Conservation (phyloP, 176 grass and related monocot genomes). For the Zea luxurians region DNA sequence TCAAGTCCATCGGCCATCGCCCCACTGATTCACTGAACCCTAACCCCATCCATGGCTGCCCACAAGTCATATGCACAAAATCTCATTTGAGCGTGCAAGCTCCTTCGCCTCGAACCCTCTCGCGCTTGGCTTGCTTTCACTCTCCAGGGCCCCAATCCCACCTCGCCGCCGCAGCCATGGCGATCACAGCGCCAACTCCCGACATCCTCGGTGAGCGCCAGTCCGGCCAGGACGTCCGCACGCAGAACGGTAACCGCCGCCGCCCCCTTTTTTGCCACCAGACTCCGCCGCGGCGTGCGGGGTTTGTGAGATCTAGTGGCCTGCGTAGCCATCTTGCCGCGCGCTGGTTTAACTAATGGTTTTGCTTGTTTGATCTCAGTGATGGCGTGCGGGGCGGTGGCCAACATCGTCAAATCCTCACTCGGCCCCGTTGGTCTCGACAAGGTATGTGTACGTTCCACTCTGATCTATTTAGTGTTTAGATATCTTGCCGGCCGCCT, state of each 20-base stretch:
- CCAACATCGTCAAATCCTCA: slow-evolving; percentile 91
- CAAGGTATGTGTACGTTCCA: slow-evolving; percentile 48
- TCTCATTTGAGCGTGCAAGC: too few relatives aligned
- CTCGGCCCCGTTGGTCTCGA: slow-evolving; percentile 90
- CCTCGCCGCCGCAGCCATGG: slow-evolving; percentile 47
- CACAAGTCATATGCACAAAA: neutral
- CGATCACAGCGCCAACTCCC: slow-evolving; percentile 53
- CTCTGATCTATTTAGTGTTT: slow-evolving; percentile 4
- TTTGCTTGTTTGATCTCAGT: slow-evolving; percentile 46
- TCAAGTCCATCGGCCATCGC: neutral
- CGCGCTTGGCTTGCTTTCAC: too few relatives aligned
- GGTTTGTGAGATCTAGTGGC: slow-evolving; percentile 27
- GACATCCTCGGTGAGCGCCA: slow-evolving; percentile 96
- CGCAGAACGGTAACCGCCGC: slow-evolving; percentile 67
- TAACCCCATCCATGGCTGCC: neutral
- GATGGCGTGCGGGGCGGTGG: slow-evolving; percentile 80
- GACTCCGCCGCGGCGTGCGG: slow-evolving; percentile 3
- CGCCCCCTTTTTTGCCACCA: neutral
- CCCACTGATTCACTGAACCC: neutral
- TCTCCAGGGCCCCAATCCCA: too few relatives aligned
- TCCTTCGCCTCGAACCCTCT: too few relatives aligned
- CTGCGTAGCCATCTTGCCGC: neutral
- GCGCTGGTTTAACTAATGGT: slow-evolving; percentile 5
- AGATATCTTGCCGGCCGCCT: neutral
- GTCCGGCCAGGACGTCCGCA: slow-evolving; percentile 89